Evolutionary conservation across 2,329 filamentous ascomycete genomes (phyloP).

Genomic region (Curvularia lunata): DNA sequence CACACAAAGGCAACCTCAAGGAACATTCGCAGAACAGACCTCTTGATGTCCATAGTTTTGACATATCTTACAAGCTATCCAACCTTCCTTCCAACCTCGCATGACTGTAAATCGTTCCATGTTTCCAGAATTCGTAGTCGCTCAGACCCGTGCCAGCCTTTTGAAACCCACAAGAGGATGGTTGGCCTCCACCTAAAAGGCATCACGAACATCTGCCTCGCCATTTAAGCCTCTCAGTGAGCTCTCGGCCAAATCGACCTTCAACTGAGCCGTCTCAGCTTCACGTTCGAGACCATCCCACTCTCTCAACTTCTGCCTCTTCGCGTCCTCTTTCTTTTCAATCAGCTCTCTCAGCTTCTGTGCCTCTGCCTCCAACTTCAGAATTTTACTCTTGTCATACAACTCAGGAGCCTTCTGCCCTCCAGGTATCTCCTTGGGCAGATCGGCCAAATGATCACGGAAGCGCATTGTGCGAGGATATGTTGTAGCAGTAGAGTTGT

Average conservation of each 20-base stretch:
- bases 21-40: conserved; percentile 5
- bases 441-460: conserved; percentile 50
- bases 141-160: not conserved
- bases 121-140: not conserved
- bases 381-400: conserved; percentile 52
- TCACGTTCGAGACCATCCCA: conserved; percentile 56
- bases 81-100: not conserved
- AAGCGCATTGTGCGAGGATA: conserved; percentile 58
- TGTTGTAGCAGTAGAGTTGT: conserved; percentile 53
- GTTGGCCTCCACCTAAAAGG: conserved; percentile 47
- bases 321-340: conserved; percentile 55
- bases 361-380: conserved; percentile 56
- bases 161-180: conserved; percentile 38
- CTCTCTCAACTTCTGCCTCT: conserved; percentile 52
- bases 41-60: not conserved
- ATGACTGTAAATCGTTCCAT: not conserved
- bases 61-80: conserved; percentile 18
- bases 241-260: conserved; percentile 56
- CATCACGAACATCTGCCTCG: conserved; percentile 49
- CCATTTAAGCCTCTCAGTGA: conserved; percentile 52
- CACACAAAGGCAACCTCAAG: conserved; percentile 17
- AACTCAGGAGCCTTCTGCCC: conserved; percentile 53
- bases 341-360: conserved; percentile 54
- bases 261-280: conserved; percentile 52
- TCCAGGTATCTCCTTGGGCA: conserved; percentile 54